These are phyloP conservation scores for Oidium heveae DNA, from an alignment of 2,329 filamentous ascomycete species.

Conservation along the genomic window DNA sequence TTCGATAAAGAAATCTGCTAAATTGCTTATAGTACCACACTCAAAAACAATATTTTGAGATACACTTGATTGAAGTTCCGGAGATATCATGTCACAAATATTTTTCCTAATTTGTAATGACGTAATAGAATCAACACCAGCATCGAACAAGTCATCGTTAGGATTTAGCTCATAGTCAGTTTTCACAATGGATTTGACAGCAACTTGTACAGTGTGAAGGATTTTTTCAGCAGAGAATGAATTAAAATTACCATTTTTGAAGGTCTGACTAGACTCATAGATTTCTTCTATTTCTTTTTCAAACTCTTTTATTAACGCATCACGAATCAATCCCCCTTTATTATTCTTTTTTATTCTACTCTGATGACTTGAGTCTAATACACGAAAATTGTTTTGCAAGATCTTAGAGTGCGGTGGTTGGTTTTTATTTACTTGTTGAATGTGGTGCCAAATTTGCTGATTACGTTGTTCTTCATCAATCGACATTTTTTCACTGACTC, in stretches of 20 bases:
- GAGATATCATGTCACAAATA: slow-evolving; percentile 3
- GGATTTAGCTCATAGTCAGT: slow-evolving; percentile 10
- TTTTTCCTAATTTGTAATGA: slow-evolving; percentile 6
- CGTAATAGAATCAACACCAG: slow-evolving; percentile 29
- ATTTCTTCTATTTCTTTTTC: slow-evolving; percentile 19
- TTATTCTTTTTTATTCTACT: slow-evolving; percentile 19
- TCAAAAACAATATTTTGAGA: slow-evolving; percentile 35
- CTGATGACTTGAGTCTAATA: slow-evolving; percentile 22
- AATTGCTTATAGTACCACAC: slow-evolving; percentile 19
- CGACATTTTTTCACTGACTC: slow-evolving; percentile 14
- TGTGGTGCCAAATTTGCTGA: slow-evolving; percentile 17
- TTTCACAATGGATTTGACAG: slow-evolving; percentile 13
- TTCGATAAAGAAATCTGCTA: neutral
- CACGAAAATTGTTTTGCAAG: slow-evolving; percentile 8
- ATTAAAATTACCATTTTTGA: neutral
- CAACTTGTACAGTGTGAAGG: slow-evolving; percentile 10
- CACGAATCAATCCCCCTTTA: slow-evolving; percentile 32
- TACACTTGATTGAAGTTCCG: slow-evolving; percentile 10
- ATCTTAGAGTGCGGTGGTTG: slow-evolving; percentile 26
- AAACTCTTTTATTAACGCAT: slow-evolving; percentile 24
- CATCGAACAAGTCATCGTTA: slow-evolving; percentile 22
- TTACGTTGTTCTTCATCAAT: slow-evolving; percentile 15
- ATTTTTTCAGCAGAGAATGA: neutral
- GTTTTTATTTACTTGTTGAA: slow-evolving; percentile 23
- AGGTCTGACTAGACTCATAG: slow-evolving; percentile 15